These are phyloP conservation scores for Umbelopsis sp. DNA, from an alignment of 371 early-diverging fungal species.

Conservation along the genomic window DNA sequence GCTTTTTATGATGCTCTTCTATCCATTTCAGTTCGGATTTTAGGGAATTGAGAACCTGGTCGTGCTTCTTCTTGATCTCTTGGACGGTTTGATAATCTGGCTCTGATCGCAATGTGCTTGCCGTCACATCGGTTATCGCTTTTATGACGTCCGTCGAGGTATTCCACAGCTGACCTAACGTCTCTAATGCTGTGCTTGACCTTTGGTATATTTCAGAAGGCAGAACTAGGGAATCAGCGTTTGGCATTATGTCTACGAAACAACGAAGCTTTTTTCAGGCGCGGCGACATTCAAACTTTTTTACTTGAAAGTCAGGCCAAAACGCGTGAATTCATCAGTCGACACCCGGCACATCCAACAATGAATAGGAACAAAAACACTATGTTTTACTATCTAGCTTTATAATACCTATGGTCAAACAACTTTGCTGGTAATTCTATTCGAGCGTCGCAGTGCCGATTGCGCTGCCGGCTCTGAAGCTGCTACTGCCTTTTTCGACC, in stretches of 20 bases:
- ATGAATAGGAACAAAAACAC: too few relatives aligned
- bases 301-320: too few relatives aligned
- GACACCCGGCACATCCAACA: too few relatives aligned
- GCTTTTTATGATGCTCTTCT: not conserved
- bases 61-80: constrained; percentile 3
- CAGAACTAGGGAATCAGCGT: not conserved
- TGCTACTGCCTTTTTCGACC: too few relatives aligned
- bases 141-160: not conserved
- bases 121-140: not conserved
- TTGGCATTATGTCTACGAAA: not conserved
- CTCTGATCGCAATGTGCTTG: not conserved
- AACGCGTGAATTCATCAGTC: too few relatives aligned
- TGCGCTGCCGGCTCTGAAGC: too few relatives aligned
- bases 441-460: too few relatives aligned
- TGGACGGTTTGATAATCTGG: constrained; percentile 14
- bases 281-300: not conserved
- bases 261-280: not conserved
- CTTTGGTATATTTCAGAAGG: constrained; percentile 14
- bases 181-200: not conserved
- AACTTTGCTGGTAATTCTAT: too few relatives aligned
- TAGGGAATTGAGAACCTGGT: not conserved
- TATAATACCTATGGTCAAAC: too few relatives aligned
- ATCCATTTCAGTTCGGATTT: not conserved
- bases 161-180: not conserved
- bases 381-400: too few relatives aligned